These are phyloP conservation scores for Mycena rebaudengoi DNA, from an alignment of 768 basidiomycete species.

Conservation along the genomic window DNA sequence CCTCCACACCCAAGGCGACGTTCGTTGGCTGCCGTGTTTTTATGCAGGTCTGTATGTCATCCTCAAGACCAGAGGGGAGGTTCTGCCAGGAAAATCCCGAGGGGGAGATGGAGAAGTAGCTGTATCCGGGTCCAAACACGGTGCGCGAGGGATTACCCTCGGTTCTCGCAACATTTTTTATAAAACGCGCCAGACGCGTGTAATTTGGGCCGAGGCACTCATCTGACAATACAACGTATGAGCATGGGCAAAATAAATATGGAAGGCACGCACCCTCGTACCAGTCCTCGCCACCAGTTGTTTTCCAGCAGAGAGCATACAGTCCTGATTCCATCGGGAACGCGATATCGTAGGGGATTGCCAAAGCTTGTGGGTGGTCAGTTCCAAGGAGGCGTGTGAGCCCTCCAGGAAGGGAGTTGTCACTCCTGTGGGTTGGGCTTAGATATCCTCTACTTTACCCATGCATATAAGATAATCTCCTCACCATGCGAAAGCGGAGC, in stretches of 20 bases:
- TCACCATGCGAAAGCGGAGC: constrained; percentile 1
- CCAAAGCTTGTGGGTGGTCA: constrained; percentile 8
- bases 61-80: constrained; percentile 2
- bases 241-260: neutral
- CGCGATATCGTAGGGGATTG: constrained; percentile 15
- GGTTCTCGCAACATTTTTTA: neutral
- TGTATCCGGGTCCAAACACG: constrained; percentile 8
- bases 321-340: constrained; percentile 12
- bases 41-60: constrained; percentile 1
- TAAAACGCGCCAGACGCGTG: constrained; percentile 6
- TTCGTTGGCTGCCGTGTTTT: neutral
- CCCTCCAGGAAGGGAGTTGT: neutral
- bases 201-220: constrained; percentile 4
- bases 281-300: neutral
- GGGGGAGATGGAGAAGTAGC: constrained; percentile 15
- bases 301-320: constrained; percentile 8
- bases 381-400: constrained; percentile 8
- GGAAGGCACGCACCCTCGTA: constrained; percentile 5
- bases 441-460: too few relatives aligned
- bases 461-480: neutral
- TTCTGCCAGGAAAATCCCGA: constrained; percentile 20
- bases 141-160: constrained; percentile 9
- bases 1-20: constrained; percentile 14
- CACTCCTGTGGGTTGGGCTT: neutral
- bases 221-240: neutral